Conservation (phyloP, 495 filamentous ascomycete genomes). For the Cudoniella acicularis region DNA sequence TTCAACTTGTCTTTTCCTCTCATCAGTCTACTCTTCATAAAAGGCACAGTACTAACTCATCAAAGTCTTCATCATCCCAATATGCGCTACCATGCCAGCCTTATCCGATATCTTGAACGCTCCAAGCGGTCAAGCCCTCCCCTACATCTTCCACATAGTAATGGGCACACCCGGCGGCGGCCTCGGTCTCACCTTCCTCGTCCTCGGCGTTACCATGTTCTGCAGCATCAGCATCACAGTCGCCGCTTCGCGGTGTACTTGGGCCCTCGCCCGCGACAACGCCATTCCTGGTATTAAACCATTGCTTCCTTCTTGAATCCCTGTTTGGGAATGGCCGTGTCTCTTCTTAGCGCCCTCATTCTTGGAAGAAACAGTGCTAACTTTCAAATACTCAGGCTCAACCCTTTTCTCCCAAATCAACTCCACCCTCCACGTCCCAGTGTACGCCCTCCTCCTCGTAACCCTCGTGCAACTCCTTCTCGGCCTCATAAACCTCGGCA, state of each 20-base stretch:
- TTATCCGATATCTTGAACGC: conserved; percentile 38
- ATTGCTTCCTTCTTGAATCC: too few relatives aligned
- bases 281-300: conserved; percentile 35
- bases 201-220: conserved; percentile 30
- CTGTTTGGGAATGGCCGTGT: too few relatives aligned
- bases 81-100: conserved; percentile 44
- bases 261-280: conserved; percentile 44
- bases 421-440: conserved; percentile 40
- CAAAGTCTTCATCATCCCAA: conserved; percentile 47
- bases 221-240: conserved; percentile 46
- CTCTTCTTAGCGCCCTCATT: too few relatives aligned
- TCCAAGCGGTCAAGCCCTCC: conserved; percentile 40
- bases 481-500: conserved; percentile 50
- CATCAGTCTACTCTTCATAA: too few relatives aligned
- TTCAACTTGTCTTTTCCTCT: too few relatives aligned
- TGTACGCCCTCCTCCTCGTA: conserved; percentile 41
- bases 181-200: conserved; percentile 39
- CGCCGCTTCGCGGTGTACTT: conserved; percentile 47
- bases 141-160: conserved; percentile 44
- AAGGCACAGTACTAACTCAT: too few relatives aligned
- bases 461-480: conserved; percentile 37
- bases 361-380: too few relatives aligned
- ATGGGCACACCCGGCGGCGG: conserved; percentile 41
- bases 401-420: conserved; percentile 30
- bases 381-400: too few relatives aligned